Evolutionary conservation across 352 stramenopile genomes (phyloP).

Genomic region (Phytophthora pluvialis): DNA sequence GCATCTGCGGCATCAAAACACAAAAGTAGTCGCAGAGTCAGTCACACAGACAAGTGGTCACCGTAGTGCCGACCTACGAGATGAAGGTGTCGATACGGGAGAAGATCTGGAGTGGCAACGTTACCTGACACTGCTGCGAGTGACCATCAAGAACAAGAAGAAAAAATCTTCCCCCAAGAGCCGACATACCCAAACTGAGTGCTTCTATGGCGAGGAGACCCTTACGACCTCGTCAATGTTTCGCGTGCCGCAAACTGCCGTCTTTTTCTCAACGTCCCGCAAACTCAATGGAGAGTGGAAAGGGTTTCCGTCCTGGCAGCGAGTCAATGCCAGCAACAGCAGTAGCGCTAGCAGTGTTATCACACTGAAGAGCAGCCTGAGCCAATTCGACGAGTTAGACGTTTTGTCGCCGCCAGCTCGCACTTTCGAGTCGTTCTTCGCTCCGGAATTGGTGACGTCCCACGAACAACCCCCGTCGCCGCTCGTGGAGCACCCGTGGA

Average conservation of each 20-base stretch:
- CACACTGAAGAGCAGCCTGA: slow-evolving; percentile 20
- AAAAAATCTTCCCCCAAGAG: slow-evolving; percentile 24
- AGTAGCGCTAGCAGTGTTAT: slow-evolving; percentile 21
- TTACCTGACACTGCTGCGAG: slow-evolving; percentile 47
- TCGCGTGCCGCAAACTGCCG: slow-evolving; percentile 7
- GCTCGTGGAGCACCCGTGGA: slow-evolving; percentile 28
- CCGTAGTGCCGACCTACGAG: not conserved
- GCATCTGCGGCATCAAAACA: slow-evolving; percentile 6
- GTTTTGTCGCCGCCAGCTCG: slow-evolving; percentile 22
- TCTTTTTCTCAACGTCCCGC: slow-evolving; percentile 7
- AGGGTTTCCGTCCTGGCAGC: slow-evolving; percentile 18
- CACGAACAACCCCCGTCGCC: slow-evolving; percentile 14
- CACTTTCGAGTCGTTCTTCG: slow-evolving; percentile 61
- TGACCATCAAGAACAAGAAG: slow-evolving; percentile 45
- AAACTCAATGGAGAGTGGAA: slow-evolving; percentile 22
- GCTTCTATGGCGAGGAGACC: slow-evolving; percentile 8
- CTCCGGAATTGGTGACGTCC: slow-evolving; percentile 19
- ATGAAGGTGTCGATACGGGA: slow-evolving; percentile 24
- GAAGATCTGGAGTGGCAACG: slow-evolving; percentile 44
- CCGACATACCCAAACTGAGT: slow-evolving; percentile 23
- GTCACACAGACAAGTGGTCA: slow-evolving; percentile 27
- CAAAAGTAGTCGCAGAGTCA: slow-evolving; percentile 14
- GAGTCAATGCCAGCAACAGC: slow-evolving; percentile 13
- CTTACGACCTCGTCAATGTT: slow-evolving; percentile 14
- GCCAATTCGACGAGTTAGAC: slow-evolving; percentile 31